Conservation (phyloP, 2,329 filamentous ascomycete genomes). For the Colletotrichum sp. region DNA sequence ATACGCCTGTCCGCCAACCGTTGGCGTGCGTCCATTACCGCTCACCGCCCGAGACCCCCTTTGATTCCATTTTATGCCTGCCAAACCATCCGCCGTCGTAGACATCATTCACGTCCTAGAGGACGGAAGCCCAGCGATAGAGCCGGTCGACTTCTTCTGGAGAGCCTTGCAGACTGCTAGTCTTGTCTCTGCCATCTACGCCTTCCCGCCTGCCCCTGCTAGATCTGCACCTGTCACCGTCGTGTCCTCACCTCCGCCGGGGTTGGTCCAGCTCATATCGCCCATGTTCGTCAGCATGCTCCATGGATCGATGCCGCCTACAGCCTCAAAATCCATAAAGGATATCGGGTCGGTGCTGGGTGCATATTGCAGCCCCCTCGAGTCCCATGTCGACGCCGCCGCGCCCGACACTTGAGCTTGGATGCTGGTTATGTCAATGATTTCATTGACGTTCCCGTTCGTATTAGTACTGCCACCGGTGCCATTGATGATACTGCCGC, state of each 20-base stretch:
- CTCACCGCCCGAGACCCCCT: background rate
- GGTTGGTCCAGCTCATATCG: slow-evolving; percentile 5
- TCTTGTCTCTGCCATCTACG: background rate
- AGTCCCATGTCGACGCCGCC: slow-evolving; percentile 5
- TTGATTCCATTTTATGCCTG: background rate
- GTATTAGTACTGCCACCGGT: background rate
- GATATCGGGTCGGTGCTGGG: slow-evolving; percentile 12
- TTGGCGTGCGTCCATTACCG: background rate
- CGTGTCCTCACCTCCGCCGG: background rate
- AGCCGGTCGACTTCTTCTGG: background rate
- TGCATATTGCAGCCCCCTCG: slow-evolving; percentile 12
- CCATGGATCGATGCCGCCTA: slow-evolving; percentile 15
- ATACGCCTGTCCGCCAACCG: background rate
- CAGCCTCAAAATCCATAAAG: background rate
- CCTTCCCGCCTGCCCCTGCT: background rate
- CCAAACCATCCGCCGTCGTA: background rate
- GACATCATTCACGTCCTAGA: background rate
- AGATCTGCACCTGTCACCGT: background rate
- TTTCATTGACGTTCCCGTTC: background rate
- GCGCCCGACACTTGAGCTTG: background rate
- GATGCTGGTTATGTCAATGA: slow-evolving; percentile 14
- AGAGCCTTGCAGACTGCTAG: background rate
- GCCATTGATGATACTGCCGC: background rate
- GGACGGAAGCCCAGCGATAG: background rate
- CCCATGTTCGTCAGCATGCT: slow-evolving; percentile 4